Percentiles rank a stretch among this genome's conserved stretches.
Evolutionary conservation across 768 basidiomycete genomes (phyloP).

Genomic region (Stropharia rugosoannulata): DNA sequence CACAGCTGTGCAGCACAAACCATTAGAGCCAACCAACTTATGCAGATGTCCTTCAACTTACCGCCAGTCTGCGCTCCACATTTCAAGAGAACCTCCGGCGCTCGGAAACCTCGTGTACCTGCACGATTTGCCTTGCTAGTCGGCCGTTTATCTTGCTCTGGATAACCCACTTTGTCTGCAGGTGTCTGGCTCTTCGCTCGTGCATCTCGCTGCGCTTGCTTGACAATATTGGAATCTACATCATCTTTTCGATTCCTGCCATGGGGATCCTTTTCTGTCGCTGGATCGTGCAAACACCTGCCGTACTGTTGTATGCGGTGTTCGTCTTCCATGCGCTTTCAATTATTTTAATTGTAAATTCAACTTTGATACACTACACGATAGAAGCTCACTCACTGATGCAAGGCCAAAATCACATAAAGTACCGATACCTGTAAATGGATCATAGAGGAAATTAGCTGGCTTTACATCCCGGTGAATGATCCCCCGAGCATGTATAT

Average conservation of each 20-base stretch:
- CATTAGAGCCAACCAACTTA: background rate
- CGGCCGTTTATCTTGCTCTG: constrained; percentile 72
- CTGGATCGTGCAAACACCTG: constrained; percentile 76
- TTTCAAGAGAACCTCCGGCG: constrained; percentile 94
- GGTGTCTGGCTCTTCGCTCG: constrained; percentile 49
- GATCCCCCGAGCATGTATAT: constrained; percentile 82
- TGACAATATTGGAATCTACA: constrained; percentile 47
- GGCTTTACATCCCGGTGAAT: constrained; percentile 98
- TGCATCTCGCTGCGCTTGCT: constrained; percentile 59
- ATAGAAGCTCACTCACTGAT: constrained; percentile 56
- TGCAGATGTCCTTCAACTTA: constrained; percentile 33
- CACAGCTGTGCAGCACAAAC: constrained; percentile 58
- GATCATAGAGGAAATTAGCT: constrained; percentile 95
- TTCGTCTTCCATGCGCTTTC: constrained; percentile 55
- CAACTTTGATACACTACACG: background rate
- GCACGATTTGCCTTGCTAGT: constrained; percentile 91
- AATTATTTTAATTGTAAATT: background rate
- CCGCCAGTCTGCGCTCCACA: constrained; percentile 92
- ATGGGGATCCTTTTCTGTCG: constrained; percentile 63
- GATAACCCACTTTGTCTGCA: constrained; percentile 77
- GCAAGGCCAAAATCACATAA: constrained; percentile 96
- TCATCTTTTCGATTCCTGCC: constrained; percentile 44
- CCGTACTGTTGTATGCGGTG: constrained; percentile 36
- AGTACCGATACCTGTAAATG: constrained; percentile 77
- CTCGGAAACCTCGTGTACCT: constrained; percentile 94